Evolutionary conservation across 306 rosid species (phyloP).

Genomic region (Spatholobus suberectus): DNA sequence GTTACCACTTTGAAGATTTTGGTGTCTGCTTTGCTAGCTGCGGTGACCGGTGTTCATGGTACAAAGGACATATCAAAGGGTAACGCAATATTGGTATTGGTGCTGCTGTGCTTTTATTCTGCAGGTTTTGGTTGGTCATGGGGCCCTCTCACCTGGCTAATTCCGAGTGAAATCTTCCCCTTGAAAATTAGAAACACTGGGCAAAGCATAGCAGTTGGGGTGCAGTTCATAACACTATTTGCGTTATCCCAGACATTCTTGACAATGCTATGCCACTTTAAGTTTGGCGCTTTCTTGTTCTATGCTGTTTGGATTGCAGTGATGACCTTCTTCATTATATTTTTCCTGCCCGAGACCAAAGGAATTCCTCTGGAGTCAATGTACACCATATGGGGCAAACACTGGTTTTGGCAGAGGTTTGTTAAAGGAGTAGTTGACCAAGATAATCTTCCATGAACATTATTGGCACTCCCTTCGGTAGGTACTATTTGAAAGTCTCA

Average conservation of each 20-base stretch:
- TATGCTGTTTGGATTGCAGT: slow-evolving; percentile 60
- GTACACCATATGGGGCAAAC: slow-evolving; percentile 63
- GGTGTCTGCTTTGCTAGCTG: slow-evolving; percentile 62
- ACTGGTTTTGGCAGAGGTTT: slow-evolving; percentile 75
- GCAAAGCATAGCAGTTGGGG: slow-evolving; percentile 62
- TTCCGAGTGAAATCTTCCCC: slow-evolving; percentile 84
- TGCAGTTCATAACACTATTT: slow-evolving; percentile 53
- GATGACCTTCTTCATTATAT: slow-evolving; percentile 62
- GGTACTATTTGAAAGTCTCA: background rate
- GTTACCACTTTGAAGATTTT: slow-evolving; percentile 46
- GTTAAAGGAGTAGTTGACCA: slow-evolving; percentile 18
- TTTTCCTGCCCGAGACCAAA: slow-evolving; percentile 81
- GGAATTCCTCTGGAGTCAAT: slow-evolving; percentile 69
- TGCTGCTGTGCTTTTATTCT: slow-evolving; percentile 55
- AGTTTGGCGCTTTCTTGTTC: slow-evolving; percentile 71
- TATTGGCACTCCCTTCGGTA: background rate
- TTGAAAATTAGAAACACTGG: slow-evolving; percentile 65
- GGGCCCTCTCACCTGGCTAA: slow-evolving; percentile 77
- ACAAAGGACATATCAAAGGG: slow-evolving; percentile 53
- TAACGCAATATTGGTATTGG: slow-evolving; percentile 54
- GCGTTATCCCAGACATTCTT: slow-evolving; percentile 70
- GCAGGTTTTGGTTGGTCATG: slow-evolving; percentile 93
- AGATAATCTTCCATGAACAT: slow-evolving; percentile 23
- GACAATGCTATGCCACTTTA: slow-evolving; percentile 74
- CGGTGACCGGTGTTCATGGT: slow-evolving; percentile 56